Percentiles rank a stretch among this genome's conserved stretches.
phyloP scores from a whole-genome alignment of 2,329 filamentous ascomycete species.

The Hymenoscyphus infarciens region DNA sequence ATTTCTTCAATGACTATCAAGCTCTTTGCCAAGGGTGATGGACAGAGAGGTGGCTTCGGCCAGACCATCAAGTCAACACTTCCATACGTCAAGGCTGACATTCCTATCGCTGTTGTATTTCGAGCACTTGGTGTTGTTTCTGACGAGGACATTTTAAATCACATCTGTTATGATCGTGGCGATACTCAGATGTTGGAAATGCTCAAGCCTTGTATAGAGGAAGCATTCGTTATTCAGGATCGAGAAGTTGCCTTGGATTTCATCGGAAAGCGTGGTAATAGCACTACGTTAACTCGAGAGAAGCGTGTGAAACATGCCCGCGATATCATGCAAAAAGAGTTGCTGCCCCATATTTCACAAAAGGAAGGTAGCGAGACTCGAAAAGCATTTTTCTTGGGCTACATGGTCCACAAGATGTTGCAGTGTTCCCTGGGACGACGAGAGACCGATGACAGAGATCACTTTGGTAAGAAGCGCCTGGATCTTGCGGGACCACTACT shows the following conservation, averaged over 20 bases:
- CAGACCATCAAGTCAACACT: conserved; percentile 87
- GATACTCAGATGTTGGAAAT: conserved; percentile 98
- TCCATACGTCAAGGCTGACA: conserved; percentile 89
- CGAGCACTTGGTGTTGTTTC: conserved; percentile 92
- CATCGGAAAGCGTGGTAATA: conserved; percentile 86
- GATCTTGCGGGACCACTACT: conserved; percentile 92
- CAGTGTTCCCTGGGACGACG: conserved; percentile 90
- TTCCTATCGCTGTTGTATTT: conserved; percentile 94
- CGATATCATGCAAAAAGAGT: conserved; percentile 95
- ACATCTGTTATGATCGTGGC: conserved; percentile 93
- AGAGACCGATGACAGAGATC: conserved; percentile 95
- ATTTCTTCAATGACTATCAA: conserved; percentile 93
- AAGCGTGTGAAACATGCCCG: conserved; percentile 89
- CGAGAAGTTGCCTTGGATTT: conserved; percentile 90
- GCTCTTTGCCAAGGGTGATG: conserved; percentile 80
- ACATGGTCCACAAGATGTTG: conserved; percentile 95
- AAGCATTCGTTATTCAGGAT: conserved; percentile 94
- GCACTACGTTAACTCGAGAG: conserved; percentile 71
- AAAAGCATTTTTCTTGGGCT: conserved; percentile 97
- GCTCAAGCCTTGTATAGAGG: conserved; percentile 94
- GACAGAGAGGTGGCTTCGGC: conserved; percentile 74
- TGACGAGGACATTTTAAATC: conserved; percentile 95
- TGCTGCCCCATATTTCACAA: conserved; percentile 94
- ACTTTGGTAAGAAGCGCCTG: conserved; percentile 97
- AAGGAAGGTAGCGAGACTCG: conserved; percentile 89